These are phyloP conservation scores for Gnomoniopsis sp. DNA, from an alignment of 2,329 filamentous ascomycete species.

Conservation along the genomic window DNA sequence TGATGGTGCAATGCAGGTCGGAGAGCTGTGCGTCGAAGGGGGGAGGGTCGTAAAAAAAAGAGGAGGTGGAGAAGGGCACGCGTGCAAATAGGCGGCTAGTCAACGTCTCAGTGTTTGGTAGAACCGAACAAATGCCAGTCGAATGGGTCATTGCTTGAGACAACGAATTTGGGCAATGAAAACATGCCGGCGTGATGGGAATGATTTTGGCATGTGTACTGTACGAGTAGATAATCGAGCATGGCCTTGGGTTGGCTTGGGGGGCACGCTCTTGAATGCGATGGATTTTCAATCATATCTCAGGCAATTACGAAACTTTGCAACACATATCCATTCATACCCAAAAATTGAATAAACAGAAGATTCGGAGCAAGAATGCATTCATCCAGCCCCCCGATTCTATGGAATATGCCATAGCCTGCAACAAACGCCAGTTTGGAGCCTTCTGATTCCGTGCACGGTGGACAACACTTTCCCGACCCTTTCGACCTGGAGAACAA, in stretches of 20 bases:
- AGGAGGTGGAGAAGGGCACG: background rate
- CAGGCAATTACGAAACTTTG: background rate
- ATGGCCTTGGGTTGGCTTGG: background rate
- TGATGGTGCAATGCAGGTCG: background rate
- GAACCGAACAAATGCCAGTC: background rate
- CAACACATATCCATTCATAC: background rate
- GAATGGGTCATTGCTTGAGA: background rate
- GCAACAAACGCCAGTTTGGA: too few species aligned
- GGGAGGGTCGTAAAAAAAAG: background rate
- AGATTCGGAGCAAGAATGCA: background rate
- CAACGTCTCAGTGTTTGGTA: background rate
- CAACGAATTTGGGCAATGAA: background rate
- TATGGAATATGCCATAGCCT: too few species aligned
- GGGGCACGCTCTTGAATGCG: background rate
- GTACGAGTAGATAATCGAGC: conserved; percentile 1
- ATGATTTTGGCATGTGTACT: background rate
- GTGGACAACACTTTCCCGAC: background rate
- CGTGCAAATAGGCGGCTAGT: background rate
- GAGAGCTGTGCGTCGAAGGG: background rate
- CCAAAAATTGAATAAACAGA: background rate
- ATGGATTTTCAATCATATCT: background rate
- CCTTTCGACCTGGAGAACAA: background rate
- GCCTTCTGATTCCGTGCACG: background rate
- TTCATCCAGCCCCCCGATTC: background rate
- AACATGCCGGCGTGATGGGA: background rate